These are phyloP conservation scores for Blastocystis sp. DNA, from an alignment of 352 stramenopile genomes.

Conservation along the genomic window DNA sequence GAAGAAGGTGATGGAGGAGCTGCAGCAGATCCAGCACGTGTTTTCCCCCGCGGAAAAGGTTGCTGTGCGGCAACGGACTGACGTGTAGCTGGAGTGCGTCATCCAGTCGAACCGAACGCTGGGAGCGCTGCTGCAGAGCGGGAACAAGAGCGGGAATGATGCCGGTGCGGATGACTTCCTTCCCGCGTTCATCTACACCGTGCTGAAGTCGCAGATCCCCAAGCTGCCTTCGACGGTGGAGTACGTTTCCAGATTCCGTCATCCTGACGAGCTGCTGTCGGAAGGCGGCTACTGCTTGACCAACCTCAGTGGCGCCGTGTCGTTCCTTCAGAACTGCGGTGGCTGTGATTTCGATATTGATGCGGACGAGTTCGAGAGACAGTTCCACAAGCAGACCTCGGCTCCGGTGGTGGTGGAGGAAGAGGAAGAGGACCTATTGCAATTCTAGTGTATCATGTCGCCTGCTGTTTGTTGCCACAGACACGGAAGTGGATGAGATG, in stretches of 20 bases:
- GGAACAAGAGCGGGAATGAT: slow-evolving; percentile 10
- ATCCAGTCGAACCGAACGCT: slow-evolving; percentile 54
- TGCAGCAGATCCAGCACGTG: slow-evolving; percentile 84
- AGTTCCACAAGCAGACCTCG: slow-evolving; percentile 54
- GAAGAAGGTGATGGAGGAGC: slow-evolving; percentile 82
- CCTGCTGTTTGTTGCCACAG: slow-evolving; percentile 7
- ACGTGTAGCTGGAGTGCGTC: slow-evolving; percentile 64
- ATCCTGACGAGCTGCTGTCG: slow-evolving; percentile 83
- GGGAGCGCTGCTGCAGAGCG: slow-evolving; percentile 44
- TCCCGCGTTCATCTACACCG: slow-evolving; percentile 87
- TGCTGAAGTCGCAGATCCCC: slow-evolving; percentile 84
- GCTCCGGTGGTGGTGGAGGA: slow-evolving; percentile 34
- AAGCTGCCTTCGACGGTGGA: slow-evolving; percentile 83
- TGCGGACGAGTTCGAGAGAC: slow-evolving; percentile 79
- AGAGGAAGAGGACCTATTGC: slow-evolving; percentile 33
- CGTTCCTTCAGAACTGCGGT: slow-evolving; percentile 84
- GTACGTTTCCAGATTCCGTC: slow-evolving; percentile 84
- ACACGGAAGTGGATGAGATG: neutral
- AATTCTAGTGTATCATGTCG: slow-evolving; percentile 61
- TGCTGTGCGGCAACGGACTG: slow-evolving; percentile 76
- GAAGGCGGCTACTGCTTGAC: slow-evolving; percentile 87
- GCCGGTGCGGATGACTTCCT: slow-evolving; percentile 83
- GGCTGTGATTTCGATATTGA: slow-evolving; percentile 81
- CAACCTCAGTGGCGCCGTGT: slow-evolving; percentile 83
- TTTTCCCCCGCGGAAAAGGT: slow-evolving; percentile 84